Evolutionary conservation across 768 basidiomycete species (phyloP), one percentile per base, ranked within the genome.

Genomic region (Boletus tylopilopsis): DNA sequence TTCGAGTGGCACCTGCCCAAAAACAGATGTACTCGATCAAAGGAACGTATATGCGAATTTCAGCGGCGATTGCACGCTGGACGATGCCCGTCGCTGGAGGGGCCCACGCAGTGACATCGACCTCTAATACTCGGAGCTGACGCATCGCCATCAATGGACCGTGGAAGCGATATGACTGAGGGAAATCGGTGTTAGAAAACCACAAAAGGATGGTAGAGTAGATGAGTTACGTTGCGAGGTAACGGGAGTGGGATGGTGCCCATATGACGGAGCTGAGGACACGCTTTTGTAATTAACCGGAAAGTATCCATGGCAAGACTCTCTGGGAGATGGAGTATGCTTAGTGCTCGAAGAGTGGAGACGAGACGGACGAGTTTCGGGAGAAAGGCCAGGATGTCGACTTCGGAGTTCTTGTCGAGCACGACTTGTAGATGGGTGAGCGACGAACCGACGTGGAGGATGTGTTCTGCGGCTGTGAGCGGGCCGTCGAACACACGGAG

Each of bases 401-500:
- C 54, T 35, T 61, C 61, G 22, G 67, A 58, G 23, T 73, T 72
- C 22, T 66, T 64, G 47, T 76, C 74, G n/a, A 77, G 51, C 8
- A 52, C 43, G 37, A 78, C 59, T 49, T 78, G 80, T 8, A 82
- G 39, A 47, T 79, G 71, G 1, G 71, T 72, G 51, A 81, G 67
- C 2, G 73, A 66, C 37, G 69, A 64, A 11, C 67, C 50, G 10
- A 65, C 42, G 25, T 53, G 54, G 4, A 72, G 48, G 16, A 82
- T 60, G 55, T 76, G 72, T 37, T 64, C 48, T 5, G 70, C 76
- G 37, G 76, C 68, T 40, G 68, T 57, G 35, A 78, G 57, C 1
- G 73, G 70, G 2, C 76, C 80, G 39, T 78, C 79, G 53, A 78
- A 76, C 1, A 60, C 56, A 24, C 65, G 64, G 24, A 83, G 69